phyloP scores from a whole-genome alignment of 2,329 filamentous ascomycete genomes.

The Dichotomopilus funicola region DNA sequence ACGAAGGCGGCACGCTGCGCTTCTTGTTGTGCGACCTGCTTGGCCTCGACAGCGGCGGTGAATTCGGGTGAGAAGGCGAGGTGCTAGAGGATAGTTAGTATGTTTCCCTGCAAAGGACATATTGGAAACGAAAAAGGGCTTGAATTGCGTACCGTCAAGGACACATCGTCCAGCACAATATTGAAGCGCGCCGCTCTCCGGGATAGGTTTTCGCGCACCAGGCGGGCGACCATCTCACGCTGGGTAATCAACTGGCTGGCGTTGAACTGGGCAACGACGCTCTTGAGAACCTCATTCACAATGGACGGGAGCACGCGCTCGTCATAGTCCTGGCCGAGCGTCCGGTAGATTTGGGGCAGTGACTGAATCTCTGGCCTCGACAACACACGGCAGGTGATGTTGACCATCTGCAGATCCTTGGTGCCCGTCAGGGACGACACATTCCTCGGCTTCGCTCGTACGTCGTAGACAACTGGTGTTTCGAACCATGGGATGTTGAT shows the following conservation, averaged over 20 bases:
- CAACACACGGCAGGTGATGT: conserved; percentile 99
- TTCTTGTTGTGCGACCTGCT: conserved; percentile 79
- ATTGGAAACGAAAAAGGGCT: background rate
- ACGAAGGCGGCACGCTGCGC: conserved; percentile 95
- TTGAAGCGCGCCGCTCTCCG: conserved; percentile 92
- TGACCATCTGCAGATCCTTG: conserved; percentile 99
- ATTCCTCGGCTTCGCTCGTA: conserved; percentile 94
- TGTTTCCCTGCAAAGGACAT: background rate
- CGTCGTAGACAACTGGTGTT: conserved; percentile 93
- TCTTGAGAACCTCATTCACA: conserved; percentile 98
- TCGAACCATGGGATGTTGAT: conserved; percentile 95
- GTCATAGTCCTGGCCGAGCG: conserved; percentile 90
- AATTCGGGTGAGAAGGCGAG: conserved; percentile 69
- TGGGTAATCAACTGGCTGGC: conserved; percentile 97
- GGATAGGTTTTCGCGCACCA: conserved; percentile 90
- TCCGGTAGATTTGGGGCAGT: conserved; percentile 94
- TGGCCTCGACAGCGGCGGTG: conserved; percentile 65
- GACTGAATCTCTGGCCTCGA: conserved; percentile 82
- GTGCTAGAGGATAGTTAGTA: conserved; percentile 42
- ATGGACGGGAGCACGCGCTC: conserved; percentile 95
- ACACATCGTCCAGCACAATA: conserved; percentile 95
- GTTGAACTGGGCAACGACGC: conserved; percentile 98
- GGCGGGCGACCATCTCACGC: conserved; percentile 87
- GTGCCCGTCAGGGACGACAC: conserved; percentile 95
- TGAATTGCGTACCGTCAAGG: conserved; percentile 65